Conservation (phyloP, 345 rosid species). For the Aquilaria malaccensis region DNA sequence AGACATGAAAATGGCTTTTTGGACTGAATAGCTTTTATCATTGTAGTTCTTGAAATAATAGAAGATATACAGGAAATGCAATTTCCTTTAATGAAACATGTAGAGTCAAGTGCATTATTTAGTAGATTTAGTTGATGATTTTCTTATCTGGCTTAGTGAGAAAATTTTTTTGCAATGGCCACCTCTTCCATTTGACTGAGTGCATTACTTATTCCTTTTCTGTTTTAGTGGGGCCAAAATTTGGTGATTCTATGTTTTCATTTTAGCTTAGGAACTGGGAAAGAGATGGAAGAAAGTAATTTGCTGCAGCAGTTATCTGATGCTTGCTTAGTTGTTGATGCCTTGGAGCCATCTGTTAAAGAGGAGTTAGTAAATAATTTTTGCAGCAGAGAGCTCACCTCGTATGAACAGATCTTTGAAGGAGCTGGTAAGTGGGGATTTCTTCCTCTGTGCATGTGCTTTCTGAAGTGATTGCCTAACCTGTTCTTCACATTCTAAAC, state of each 20-base stretch:
- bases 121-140: no score
- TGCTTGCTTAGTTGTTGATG: slow-evolving; percentile 97
- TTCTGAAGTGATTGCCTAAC: background rate
- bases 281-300: slow-evolving; percentile 85
- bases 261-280: slow-evolving; percentile 97
- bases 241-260: slow-evolving; percentile 9
- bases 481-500: slow-evolving; percentile 1
- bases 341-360: slow-evolving; percentile 96
- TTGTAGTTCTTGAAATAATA: no score
- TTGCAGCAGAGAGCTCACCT: slow-evolving; percentile 96
- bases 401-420: slow-evolving; percentile 96
- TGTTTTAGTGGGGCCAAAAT: background rate
- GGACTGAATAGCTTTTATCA: no score
- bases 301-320: slow-evolving; percentile 86
- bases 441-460: background rate
- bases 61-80: no score
- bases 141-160: background rate
- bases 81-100: no score
- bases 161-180: no score
- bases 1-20: background rate
- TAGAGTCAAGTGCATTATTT: no score
- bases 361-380: slow-evolving; percentile 98
- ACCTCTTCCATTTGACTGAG: no score
- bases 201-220: background rate
- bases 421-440: slow-evolving; percentile 79